These are phyloP conservation scores for Saraca asoca DNA, from an alignment of 331 rosid genomes.

Conservation along the genomic window DNA sequence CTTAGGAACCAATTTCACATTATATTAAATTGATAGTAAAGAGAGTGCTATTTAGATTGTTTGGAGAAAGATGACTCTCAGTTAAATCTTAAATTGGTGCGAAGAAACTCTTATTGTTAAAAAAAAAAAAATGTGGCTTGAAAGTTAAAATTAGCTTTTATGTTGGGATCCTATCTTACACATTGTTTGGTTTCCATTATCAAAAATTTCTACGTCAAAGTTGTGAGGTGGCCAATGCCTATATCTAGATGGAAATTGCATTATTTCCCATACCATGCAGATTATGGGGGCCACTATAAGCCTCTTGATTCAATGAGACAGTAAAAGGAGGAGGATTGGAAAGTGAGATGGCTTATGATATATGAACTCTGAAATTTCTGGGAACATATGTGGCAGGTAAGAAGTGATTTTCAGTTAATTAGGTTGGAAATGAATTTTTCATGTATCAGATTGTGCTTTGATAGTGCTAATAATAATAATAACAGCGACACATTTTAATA, in stretches of 20 bases:
- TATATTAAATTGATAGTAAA: too few species aligned
- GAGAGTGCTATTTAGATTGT: too few species aligned
- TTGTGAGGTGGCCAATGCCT: slow-evolving; percentile 5
- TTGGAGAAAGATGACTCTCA: too few species aligned
- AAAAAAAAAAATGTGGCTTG: too few species aligned
- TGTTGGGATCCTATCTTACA: neutral
- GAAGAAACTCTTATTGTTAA: too few species aligned
- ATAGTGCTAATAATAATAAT: too few species aligned
- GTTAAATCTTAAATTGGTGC: too few species aligned
- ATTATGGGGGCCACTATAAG: slow-evolving; percentile 17
- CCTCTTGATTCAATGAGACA: slow-evolving; percentile 5
- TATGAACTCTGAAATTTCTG: slow-evolving; percentile 19
- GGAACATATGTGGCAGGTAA: slow-evolving; percentile 32
- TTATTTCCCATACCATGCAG: slow-evolving; percentile 13
- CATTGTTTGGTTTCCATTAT: neutral
- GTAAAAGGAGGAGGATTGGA: neutral
- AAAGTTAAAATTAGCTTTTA: too few species aligned
- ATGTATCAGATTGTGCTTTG: slow-evolving; percentile 12
- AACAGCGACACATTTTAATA: slow-evolving; percentile 30
- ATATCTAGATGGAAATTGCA: neutral
- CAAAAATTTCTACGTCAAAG: neutral
- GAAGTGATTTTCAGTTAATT: slow-evolving; percentile 35
- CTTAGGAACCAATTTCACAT: too few species aligned
- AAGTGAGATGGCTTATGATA: slow-evolving; percentile 17
- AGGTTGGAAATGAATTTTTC: slow-evolving; percentile 16